Percentiles rank a stretch among this genome's conserved stretches.
These are phyloP conservation scores for Mariannaea elegans DNA, from an alignment of 2,329 filamentous ascomycete genomes.

Conservation along the genomic window DNA sequence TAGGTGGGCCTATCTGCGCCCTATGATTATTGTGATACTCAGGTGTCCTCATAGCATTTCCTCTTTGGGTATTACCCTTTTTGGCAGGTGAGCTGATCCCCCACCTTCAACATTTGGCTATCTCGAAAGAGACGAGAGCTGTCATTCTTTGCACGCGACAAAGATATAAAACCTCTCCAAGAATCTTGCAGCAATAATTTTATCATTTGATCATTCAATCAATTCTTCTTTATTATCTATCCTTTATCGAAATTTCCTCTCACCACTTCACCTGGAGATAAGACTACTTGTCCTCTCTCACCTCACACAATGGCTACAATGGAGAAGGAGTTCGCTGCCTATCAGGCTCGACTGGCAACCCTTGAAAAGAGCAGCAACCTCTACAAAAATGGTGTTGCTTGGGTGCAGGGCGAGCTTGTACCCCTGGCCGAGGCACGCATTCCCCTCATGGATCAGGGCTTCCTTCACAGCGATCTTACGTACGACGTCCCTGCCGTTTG, in stretches of 20 bases:
- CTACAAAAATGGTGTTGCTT: slow-evolving; percentile 56
- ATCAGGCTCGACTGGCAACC: slow-evolving; percentile 36
- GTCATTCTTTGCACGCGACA: neutral
- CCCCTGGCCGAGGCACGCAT: slow-evolving; percentile 58
- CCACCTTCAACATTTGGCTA: neutral
- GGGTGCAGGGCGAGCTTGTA: slow-evolving; percentile 53
- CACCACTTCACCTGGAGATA: neutral
- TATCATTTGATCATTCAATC: no score
- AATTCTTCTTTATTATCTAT: neutral
- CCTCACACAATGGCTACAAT: slow-evolving; percentile 51
- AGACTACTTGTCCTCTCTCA: neutral
- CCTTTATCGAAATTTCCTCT: neutral
- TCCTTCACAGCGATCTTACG: slow-evolving; percentile 60
- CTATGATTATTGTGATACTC: no score
- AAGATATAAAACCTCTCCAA: neutral
- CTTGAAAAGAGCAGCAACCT: slow-evolving; percentile 49
- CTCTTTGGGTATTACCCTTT: neutral
- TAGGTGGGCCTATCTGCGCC: neutral
- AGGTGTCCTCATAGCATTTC: neutral
- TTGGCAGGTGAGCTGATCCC: neutral
- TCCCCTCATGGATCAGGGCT: slow-evolving; percentile 62
- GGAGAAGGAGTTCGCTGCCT: slow-evolving; percentile 52
- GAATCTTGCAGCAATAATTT: no score
- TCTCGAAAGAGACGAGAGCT: neutral
- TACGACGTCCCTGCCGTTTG: slow-evolving; percentile 62